A percentile compares a stretch with the other conserved stretches of the same genome.
Evolutionary conservation across 2,329 filamentous ascomycete species (phyloP).

Genomic region (Neonectria neomacrospora): DNA sequence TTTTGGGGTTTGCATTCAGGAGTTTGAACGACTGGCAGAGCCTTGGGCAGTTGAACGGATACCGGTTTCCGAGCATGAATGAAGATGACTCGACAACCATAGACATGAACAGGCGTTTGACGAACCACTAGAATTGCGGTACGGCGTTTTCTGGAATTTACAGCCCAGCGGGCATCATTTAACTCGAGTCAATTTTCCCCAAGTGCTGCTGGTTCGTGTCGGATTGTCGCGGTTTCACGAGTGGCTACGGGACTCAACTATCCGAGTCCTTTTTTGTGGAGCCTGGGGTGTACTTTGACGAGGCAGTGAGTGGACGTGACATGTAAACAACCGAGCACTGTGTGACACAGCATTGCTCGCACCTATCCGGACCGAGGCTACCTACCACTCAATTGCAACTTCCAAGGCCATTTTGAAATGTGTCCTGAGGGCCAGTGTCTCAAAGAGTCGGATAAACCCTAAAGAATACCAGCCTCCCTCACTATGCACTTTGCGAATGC

Average conservation of each 20-base stretch:
- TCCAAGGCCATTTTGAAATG: no score
- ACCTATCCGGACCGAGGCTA: no score
- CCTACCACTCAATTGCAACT: no score
- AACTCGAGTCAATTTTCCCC: slow-evolving; percentile 31
- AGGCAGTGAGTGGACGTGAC: no score
- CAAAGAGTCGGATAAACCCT: no score
- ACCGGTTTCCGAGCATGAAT: slow-evolving; percentile 25
- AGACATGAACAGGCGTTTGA: slow-evolving; percentile 47
- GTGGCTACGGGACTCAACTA: background rate
- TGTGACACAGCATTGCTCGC: no score
- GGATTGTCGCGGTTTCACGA: slow-evolving; percentile 9
- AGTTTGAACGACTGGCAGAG: slow-evolving; percentile 10
- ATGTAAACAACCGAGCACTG: background rate
- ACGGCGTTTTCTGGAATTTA: slow-evolving; percentile 37
- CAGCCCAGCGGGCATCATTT: slow-evolving; percentile 39
- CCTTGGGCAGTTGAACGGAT: slow-evolving; percentile 33
- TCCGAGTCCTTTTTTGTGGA: no score
- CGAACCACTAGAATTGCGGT: slow-evolving; percentile 44
- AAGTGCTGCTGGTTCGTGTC: slow-evolving; percentile 39
- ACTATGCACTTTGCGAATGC: no score
- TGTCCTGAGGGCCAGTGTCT: no score
- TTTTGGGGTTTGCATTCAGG: slow-evolving; percentile 33
- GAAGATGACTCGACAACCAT: slow-evolving; percentile 37
- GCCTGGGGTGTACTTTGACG: background rate
- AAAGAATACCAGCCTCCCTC: no score